These are phyloP conservation scores for Chlorella vulgaris DNA, from an alignment of 139 green algal species.

Conservation along the genomic window DNA sequence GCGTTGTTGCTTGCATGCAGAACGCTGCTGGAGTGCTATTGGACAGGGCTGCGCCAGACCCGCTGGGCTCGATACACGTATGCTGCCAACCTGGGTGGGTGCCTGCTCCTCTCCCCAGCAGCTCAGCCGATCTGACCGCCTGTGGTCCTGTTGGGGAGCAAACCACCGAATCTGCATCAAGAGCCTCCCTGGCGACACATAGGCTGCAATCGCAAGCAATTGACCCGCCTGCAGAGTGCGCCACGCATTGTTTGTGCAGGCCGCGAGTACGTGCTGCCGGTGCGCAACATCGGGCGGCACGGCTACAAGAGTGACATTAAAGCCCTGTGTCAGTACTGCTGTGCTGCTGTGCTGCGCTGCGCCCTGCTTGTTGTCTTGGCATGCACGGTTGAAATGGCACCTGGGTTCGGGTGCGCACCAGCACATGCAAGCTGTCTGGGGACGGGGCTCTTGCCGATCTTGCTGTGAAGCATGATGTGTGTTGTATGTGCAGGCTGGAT, in stretches of 20 bases:
- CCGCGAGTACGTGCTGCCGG: conserved; percentile 32
- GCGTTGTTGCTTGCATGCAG: background rate
- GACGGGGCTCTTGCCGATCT: too few species aligned
- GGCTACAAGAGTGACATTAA: conserved; percentile 48
- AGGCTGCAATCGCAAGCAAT: too few species aligned
- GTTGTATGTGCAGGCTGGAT: conserved; percentile 1
- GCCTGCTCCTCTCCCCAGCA: too few species aligned
- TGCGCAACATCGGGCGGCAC: conserved; percentile 29
- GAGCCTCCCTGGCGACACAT: too few species aligned
- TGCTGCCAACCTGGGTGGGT: conserved; percentile 34
- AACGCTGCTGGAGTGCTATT: conserved; percentile 43
- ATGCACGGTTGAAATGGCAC: background rate
- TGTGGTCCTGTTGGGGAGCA: too few species aligned
- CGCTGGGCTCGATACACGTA: conserved; percentile 47
- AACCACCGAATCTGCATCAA: too few species aligned
- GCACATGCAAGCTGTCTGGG: too few species aligned
- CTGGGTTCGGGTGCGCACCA: too few species aligned
- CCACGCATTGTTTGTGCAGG: too few species aligned
- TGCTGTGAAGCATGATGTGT: too few species aligned
- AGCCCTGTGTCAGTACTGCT: conserved; percentile 36
- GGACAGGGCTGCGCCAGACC: conserved; percentile 44
- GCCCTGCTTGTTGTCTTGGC: background rate
- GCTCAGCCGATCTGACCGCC: too few species aligned
- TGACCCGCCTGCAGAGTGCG: too few species aligned
- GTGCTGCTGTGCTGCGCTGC: background rate